These are phyloP conservation scores for Phytophthora megakarya DNA, from an alignment of 352 stramenopile species.

Conservation along the genomic window DNA sequence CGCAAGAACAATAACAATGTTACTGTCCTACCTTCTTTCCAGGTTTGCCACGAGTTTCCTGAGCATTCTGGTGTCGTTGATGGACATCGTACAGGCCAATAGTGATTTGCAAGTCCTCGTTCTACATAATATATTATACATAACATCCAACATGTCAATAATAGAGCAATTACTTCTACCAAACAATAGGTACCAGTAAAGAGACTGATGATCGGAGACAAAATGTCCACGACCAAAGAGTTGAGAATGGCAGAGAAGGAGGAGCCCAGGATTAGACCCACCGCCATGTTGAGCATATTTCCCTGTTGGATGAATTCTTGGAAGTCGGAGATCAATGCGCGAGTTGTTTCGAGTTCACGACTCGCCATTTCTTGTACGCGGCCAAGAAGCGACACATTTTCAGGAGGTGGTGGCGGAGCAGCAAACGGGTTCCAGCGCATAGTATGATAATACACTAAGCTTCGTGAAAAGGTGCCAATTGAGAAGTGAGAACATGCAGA, in stretches of 20 bases:
- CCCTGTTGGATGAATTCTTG: conserved; percentile 78
- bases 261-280: conserved; percentile 70
- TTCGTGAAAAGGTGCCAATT: background rate
- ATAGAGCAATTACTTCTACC: background rate
- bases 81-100: conserved; percentile 58
- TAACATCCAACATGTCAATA: background rate
- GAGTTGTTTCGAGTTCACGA: conserved; percentile 19
- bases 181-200: conserved; percentile 46
- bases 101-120: conserved; percentile 68
- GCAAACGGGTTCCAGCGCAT: conserved; percentile 34
- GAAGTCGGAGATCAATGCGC: conserved; percentile 48
- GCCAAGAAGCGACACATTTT: conserved; percentile 32
- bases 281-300: conserved; percentile 74
- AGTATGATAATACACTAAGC: background rate
- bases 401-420: conserved; percentile 20
- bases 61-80: conserved; percentile 39
- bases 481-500: background rate
- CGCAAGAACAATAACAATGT: background rate
- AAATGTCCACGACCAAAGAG: conserved; percentile 71
- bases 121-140: conserved; percentile 41
- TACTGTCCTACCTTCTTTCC: conserved; percentile 51
- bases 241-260: conserved; percentile 74
- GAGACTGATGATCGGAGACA: conserved; percentile 69
- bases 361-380: conserved; percentile 34
- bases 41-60: conserved; percentile 61